Conservation (phyloP, 352 stramenopile genomes). For the Pythium utonaiense region DNA sequence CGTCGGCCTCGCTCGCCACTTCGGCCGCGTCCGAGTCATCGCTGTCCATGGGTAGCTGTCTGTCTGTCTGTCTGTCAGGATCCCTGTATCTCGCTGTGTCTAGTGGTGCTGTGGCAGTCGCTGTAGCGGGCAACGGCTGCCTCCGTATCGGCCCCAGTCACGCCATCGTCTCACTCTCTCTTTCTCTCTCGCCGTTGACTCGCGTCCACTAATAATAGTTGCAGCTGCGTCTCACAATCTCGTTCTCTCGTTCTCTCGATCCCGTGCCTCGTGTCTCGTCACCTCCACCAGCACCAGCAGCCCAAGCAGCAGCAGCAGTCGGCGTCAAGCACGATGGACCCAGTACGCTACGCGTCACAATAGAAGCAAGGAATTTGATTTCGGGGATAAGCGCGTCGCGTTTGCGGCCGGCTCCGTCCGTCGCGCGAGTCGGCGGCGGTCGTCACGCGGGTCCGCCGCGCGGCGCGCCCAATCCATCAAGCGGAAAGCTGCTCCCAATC, state of each 20-base stretch:
- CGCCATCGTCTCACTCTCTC: no score
- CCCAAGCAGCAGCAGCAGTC: no score
- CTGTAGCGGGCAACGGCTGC: background rate
- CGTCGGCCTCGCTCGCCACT: conserved; percentile 53
- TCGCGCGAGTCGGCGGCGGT: background rate
- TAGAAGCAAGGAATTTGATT: conserved; percentile 28
- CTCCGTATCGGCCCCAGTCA: no score
- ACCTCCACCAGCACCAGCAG: background rate
- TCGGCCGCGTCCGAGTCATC: conserved; percentile 69
- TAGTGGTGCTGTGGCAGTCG: background rate
- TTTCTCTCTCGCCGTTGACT: background rate
- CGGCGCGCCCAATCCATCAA: conserved; percentile 9
- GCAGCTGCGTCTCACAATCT: background rate
- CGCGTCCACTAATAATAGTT: background rate
- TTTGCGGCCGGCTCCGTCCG: background rate
- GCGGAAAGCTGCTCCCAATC: conserved; percentile 15
- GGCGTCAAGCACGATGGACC: no score
- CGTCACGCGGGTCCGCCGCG: background rate
- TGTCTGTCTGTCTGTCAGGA: no score
- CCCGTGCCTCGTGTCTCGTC: background rate
- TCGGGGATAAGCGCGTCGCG: conserved; percentile 5
- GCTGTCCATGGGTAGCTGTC: conserved; percentile 42
- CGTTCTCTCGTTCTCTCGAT: background rate
- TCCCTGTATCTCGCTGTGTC: background rate
- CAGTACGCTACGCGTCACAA: conserved; percentile 10